A percentile compares a stretch with the other conserved stretches of the same genome.
Conservation (phyloP, 2,329 filamentous ascomycete species). For the Fusarium fracticaudum region DNA sequence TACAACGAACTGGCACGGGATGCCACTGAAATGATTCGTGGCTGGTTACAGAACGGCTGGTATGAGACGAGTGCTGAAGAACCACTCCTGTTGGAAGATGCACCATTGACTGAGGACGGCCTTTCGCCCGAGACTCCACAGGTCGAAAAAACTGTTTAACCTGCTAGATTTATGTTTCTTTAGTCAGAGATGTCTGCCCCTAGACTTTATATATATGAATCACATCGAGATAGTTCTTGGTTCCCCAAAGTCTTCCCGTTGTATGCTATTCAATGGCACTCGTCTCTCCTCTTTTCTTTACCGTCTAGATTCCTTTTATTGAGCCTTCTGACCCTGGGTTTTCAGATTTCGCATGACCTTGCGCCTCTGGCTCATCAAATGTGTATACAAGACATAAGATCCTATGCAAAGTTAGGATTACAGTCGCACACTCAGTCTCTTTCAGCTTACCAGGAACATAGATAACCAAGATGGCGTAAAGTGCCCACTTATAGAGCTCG, state of each 20-base stretch:
- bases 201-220: not conserved
- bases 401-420: constrained; percentile 52
- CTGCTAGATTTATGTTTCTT: not conserved
- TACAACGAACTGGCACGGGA: constrained; percentile 74
- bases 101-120: constrained; percentile 1
- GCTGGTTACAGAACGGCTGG: constrained; percentile 74
- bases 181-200: not conserved
- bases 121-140: not conserved
- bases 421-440: not conserved
- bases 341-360: constrained; percentile 78
- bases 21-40: constrained; percentile 70
- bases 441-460: constrained; percentile 79
- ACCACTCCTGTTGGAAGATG: constrained; percentile 38
- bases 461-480: constrained; percentile 73
- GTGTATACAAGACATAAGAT: constrained; percentile 85
- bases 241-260: not conserved
- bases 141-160: not conserved
- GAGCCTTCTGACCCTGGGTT: constrained; percentile 54
- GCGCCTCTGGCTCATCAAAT: constrained; percentile 92
- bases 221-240: not conserved
- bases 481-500: constrained; percentile 63
- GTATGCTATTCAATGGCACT: not conserved
- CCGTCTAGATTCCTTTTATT: constrained; percentile 12
- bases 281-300: not conserved
- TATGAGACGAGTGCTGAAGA: constrained; percentile 64